Evolutionary conservation across 2,329 filamentous ascomycete species (phyloP), one percentile per base, ranked within the genome.

Genomic region (Trichoderma afroharzianum): DNA sequence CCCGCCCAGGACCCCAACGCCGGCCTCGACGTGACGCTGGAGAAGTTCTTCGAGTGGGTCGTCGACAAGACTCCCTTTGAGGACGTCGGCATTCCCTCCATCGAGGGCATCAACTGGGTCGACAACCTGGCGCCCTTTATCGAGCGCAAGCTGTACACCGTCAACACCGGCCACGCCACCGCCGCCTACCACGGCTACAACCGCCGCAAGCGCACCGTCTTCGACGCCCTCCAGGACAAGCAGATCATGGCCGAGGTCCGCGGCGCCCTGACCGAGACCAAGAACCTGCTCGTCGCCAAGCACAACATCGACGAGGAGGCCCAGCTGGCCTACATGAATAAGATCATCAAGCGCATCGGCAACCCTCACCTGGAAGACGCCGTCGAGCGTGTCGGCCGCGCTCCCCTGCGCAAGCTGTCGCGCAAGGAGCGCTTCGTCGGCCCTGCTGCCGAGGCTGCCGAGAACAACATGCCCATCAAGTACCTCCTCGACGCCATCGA

Each of bases 11-110:
- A 94, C 73, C 84, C 89, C 64, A 85, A 93, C 77, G 89, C 91
- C 28, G 94, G 94, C 70, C 88, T 99, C 58, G 91, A 98, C 79
- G 96, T 99, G 76, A 95, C 92, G 78, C 94, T 99, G 62, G 96
- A 99, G 88, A 96, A 96, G 85, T 99, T 98, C 87, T 98, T 93
- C 85, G 96, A 99, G 86, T 99, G 96, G 96, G 95, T 96, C 50
- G 95, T 99, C 66, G 96, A 99, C 80, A 85, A 90, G 80, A 92
- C 90, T 58, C 95, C 95, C 2, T 98, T 98, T 82, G 87, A 91
- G 74, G 88, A 91, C 74, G 84, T 88, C 73, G 81, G 81, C 36
- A 80, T 82, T 21, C 95, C 94, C 6, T 83, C 88, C 21, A 95
- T 99, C 78, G 83, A 96, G 75, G 95, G 95, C 72, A 91, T 98